A percentile compares a stretch with the other conserved stretches of the same genome.
Conservation (phyloP, 2,329 filamentous ascomycete genomes). For the Ilyonectria robusta region DNA sequence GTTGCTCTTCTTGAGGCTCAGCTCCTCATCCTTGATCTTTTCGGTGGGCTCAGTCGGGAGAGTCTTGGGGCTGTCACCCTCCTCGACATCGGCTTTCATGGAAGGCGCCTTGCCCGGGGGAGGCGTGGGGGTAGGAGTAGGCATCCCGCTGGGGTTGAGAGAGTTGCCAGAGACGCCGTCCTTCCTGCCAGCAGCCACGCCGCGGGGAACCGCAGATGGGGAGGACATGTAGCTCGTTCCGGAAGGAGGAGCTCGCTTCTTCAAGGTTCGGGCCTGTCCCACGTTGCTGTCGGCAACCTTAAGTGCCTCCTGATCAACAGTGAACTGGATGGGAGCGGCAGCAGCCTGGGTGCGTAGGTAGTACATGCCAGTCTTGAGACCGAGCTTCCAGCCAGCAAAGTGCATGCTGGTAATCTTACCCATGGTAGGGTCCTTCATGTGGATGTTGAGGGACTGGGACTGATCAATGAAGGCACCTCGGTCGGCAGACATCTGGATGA, state of each 20-base stretch:
- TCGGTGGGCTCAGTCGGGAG: constrained; percentile 79
- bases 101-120: constrained; percentile 75
- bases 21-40: constrained; percentile 74
- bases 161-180: constrained; percentile 57
- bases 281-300: constrained; percentile 88
- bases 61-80: constrained; percentile 85
- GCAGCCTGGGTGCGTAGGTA: constrained; percentile 98
- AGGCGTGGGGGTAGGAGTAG: constrained; percentile 78
- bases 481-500: constrained; percentile 98
- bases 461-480: constrained; percentile 99
- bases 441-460: constrained; percentile 98
- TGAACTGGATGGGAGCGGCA: constrained; percentile 97
- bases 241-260: constrained; percentile 77
- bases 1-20: constrained; percentile 64
- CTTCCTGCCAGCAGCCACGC: constrained; percentile 74
- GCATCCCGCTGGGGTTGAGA: constrained; percentile 69
- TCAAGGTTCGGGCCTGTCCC: constrained; percentile 73
- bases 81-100: constrained; percentile 83
- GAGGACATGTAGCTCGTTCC: constrained; percentile 65
- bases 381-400: constrained; percentile 98
- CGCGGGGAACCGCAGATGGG: constrained; percentile 74
- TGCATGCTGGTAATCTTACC: constrained; percentile 99
- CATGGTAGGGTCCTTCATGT: constrained; percentile 99
- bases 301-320: constrained; percentile 95
- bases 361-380: constrained; percentile 99